Base-by-base conservation (phyloP, 2,329 filamentous ascomycete species). In the Penicillium sp. region DNA sequence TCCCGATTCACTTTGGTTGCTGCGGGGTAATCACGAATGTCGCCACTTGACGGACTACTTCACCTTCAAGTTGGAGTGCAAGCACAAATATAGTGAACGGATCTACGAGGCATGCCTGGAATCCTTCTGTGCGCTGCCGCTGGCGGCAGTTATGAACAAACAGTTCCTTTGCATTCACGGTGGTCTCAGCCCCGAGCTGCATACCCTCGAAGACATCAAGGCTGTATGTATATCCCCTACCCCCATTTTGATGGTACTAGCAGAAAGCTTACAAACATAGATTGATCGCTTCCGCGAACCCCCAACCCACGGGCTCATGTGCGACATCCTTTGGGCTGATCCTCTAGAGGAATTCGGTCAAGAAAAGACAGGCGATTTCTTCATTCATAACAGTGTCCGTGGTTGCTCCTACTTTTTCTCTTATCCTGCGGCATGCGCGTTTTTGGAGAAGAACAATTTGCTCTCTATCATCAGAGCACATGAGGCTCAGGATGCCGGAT, bases 341-440 rank as follows among this genome's bases (percentile, higher is more conserved):
- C 94, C 94, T 46, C 84, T 99, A 33, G 94, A 99, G 75, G 94
- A 99, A 73, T 99, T 99, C 76, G 94, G 94, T 2, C 93, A 97
- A 77, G 94, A 99, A 79, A 99, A 97, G 82, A 95, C 93, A 0
- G 93, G 91, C 63, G 94, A 99, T 73, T 97, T 91, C 78, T 99
- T 97, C 78, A 81, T 97, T 59, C 94, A 99, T 81, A 99, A 99
- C 78, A 93, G 97, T 75, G 94, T 99, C 52, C 90, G 94, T 76
- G 94, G 94, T 55, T 99, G 94, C 78, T 97, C 94, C 2, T 99
- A 97, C 81, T 99, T 99, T 82, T 99, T 99, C 80, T 97, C 93
- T 17, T 99, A 99, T 73, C 93, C 93, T 3, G 93, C 94, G 7
- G 94, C 94, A 29, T 99, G 94, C 78, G 90, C 91, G 15, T 99